Conservation (phyloP, 225 moss, liverwort and hornwort species). For the Takakia lepidozioides region DNA sequence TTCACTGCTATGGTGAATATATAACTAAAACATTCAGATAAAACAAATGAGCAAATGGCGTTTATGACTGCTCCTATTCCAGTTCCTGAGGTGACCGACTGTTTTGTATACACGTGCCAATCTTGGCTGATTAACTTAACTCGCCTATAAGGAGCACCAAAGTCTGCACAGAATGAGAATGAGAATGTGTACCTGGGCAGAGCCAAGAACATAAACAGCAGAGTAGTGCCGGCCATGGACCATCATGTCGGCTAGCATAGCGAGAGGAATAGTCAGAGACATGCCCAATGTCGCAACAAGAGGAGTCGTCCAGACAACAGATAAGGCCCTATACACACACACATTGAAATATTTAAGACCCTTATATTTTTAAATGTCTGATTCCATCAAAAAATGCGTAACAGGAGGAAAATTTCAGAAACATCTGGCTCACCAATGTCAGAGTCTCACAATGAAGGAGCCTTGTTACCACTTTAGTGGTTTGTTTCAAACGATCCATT, state of each 20-base stretch:
- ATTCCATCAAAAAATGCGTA: not conserved
- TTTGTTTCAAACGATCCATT: no score
- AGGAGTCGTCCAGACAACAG: conserved; percentile 97
- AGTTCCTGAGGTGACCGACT: no score
- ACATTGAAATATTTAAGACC: not conserved
- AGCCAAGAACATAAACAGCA: conserved; percentile 86
- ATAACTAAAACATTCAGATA: not conserved
- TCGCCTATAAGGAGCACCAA: not conserved
- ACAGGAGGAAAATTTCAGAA: not conserved
- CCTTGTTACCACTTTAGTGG: no score
- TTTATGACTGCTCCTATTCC: no score
- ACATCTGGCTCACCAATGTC: no score
- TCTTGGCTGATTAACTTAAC: not conserved
- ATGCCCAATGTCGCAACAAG: conserved; percentile 93
- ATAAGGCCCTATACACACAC: conserved; percentile 69
- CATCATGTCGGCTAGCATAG: conserved; percentile 93
- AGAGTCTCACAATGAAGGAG: no score
- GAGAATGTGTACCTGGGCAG: conserved; percentile 42
- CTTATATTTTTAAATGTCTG: not conserved
- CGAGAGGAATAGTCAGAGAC: conserved; percentile 94
- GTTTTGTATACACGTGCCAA: no score
- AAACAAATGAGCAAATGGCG: not conserved
- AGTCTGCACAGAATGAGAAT: not conserved
- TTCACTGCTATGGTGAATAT: no score
- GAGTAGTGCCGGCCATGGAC: conserved; percentile 95